Evolutionary conservation across 257 asterid species (phyloP), one percentile per base, ranked within the genome.

Genomic region (Fraxinus excelsior): DNA sequence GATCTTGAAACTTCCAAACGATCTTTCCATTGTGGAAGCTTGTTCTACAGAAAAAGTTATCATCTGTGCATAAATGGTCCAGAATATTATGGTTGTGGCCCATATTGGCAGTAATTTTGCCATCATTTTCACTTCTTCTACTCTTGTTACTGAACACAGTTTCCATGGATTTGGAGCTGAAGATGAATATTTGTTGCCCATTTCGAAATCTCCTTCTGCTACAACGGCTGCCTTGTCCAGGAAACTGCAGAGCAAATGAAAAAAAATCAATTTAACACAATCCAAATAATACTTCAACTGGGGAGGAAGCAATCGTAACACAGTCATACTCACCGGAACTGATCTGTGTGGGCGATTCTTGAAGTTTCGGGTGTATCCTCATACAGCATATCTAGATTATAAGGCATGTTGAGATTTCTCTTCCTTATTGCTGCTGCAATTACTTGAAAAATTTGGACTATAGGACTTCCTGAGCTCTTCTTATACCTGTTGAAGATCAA

Each of bases 21-120:
- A 46, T 80, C 99, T 81, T 19, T 89, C 74, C 99, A 95, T 95
- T 75, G 99, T 90, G 60, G 93, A 82, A 0, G 99, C 99, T 84
- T 95, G 99, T 67, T 90, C 89, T 11, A 95, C 99, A 0, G 98
- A 95, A 77, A 92, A 95, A 8, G 98, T 92, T 12, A 93, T 95
- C 98, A 95, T 91, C 82, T 95, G 98, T 10, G 99, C 99, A 56
- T 92, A 95, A 9, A 89, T 88, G 28, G 99, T 95, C 99, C 99
- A 95, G 82, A 95, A 95, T 11, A 95, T 79, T 62, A 95, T 93
- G 37, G 99, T 95, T 6, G 98, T 95, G 4, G 99, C 97, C 99
- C 99, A 95, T 60, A 93, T 85, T 3, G 99, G 99, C 18, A 95
- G 82, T 72, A 95, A 67, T 71, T 91, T 80, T 0, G 74, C 93